Evolutionary conservation across 1,284 basidiomycete species (phyloP), one percentile per base, ranked within the genome.

Genomic region (Jaminaea rosea): DNA sequence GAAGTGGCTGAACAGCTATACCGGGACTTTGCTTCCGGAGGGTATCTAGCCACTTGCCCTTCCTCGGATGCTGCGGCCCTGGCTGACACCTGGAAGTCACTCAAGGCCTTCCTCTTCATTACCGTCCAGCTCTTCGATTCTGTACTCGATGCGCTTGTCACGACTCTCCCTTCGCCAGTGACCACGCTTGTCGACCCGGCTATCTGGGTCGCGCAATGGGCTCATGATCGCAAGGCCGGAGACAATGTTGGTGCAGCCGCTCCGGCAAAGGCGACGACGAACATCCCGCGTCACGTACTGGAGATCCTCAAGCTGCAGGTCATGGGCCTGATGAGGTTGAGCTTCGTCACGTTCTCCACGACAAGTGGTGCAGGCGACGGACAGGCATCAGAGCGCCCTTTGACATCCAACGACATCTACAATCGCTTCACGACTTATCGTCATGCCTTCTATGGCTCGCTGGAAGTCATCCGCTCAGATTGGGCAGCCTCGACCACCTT

Each of bases 51-150:
- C n/a, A n/a, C n/a, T n/a, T n/a, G n/a, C n/a, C n/a, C n/a, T n/a
- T n/a, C n/a, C n/a, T n/a, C n/a, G n/a, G n/a, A n/a, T n/a, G n/a
- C n/a, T n/a, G n/a, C n/a, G 19, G 39, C 39, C 39, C 39, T 42
- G 19, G 59, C 53, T 28, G 49, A 60, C 32, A 48, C 71, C 2
- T 73, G 70, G 70, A 59, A 58, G 3, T 47, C 58, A 2, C 66
- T 70, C 59, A 73, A 73, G 51, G 62, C 65, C 9, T 42, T 63
- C 1, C 55, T 73, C 2, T 73, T 73, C 58, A 60, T 62, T 36
- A 62, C 58, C 46, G 70, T 69, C 8, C 65, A 70, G 65, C 53
- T 65, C n/a, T 65, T 70, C 13, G 70, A 73, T 44, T 60, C 69
- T 26, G 63, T 72, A 46, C 56, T 69, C 26, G 61, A 69, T 19